phyloP scores from a whole-genome alignment of 768 basidiomycete species.

The Boletellus sp. region DNA sequence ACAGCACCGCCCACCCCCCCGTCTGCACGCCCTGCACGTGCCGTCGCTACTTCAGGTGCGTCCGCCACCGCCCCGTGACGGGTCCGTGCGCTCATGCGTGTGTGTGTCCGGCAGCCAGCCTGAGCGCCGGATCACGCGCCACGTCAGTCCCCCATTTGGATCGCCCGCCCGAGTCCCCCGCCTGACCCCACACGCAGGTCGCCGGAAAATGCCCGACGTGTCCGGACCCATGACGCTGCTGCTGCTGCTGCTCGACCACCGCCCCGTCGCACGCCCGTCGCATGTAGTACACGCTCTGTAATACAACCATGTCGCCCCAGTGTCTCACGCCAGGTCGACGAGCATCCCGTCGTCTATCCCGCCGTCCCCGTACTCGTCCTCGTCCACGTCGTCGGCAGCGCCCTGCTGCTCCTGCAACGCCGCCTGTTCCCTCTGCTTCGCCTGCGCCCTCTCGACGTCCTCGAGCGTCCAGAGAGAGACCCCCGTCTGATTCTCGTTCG shows the following conservation, averaged over 20 bases:
- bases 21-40: constrained; percentile 47
- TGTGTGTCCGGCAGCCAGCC: constrained; percentile 50
- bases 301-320: constrained; percentile 1
- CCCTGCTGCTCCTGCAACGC: constrained; percentile 32
- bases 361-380: constrained; percentile 64
- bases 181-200: constrained; percentile 26
- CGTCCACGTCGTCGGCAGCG: constrained; percentile 34
- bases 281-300: neutral
- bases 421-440: constrained; percentile 68
- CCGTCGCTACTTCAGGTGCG: constrained; percentile 54
- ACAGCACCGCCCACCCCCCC: constrained; percentile 49
- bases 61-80: neutral
- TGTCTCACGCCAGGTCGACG: constrained; percentile 38
- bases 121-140: constrained; percentile 42
- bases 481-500: constrained; percentile 93
- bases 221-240: neutral
- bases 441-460: constrained; percentile 83
- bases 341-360: constrained; percentile 63
- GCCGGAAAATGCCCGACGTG: constrained; percentile 40
- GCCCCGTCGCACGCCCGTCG: neutral
- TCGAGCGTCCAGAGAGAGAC: constrained; percentile 93
- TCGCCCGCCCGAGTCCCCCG: constrained; percentile 12
- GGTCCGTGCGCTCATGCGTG: neutral
- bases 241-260: too few relatives aligned
- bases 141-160: constrained; percentile 36